A percentile compares a stretch with the other conserved stretches of the same genome.
phyloP scores from a whole-genome alignment of 1,284 basidiomycete genomes.

The Sparassis latifolia region DNA sequence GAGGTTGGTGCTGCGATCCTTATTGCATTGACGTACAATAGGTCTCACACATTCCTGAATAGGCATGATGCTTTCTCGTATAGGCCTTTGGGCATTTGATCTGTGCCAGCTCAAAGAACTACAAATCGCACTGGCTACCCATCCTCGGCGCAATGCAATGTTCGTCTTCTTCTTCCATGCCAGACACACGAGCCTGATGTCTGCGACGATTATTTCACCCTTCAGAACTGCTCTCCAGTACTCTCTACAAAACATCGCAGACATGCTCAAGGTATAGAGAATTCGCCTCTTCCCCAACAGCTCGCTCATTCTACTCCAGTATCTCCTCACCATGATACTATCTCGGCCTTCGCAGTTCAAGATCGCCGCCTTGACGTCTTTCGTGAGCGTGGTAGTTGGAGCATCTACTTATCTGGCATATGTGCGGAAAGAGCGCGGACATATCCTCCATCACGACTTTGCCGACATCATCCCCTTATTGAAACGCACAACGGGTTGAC shows the following conservation, averaged over 20 bases:
- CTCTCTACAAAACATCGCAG: conserved; percentile 23
- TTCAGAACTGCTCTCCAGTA: conserved; percentile 20
- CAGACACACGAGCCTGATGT: not conserved
- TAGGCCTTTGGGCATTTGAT: conserved; percentile 49
- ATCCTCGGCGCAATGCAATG: conserved; percentile 38
- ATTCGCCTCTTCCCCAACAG: not conserved
- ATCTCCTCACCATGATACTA: conserved; percentile 23
- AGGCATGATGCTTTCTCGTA: conserved; percentile 42
- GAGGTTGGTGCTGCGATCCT: conserved; percentile 21
- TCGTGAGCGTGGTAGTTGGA: conserved; percentile 19
- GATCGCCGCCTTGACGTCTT: conserved; percentile 22
- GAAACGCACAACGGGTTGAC: conserved; percentile 8
- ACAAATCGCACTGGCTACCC: conserved; percentile 33
- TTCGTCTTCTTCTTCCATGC: conserved; percentile 3
- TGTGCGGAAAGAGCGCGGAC: conserved; percentile 22
- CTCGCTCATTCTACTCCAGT: conserved; percentile 6
- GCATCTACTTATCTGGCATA: conserved; percentile 21
- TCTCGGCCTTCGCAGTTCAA: conserved; percentile 25
- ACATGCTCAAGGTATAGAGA: conserved; percentile 17
- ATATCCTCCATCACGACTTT: conserved; percentile 18
- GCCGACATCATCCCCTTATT: conserved; percentile 16
- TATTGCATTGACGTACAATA: not conserved
- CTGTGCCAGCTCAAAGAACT: conserved; percentile 42
- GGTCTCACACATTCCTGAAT: not conserved
- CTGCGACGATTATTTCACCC: not conserved